Conservation (phyloP, 179 eudicot genomes). For the Amaranthus tricolor region DNA sequence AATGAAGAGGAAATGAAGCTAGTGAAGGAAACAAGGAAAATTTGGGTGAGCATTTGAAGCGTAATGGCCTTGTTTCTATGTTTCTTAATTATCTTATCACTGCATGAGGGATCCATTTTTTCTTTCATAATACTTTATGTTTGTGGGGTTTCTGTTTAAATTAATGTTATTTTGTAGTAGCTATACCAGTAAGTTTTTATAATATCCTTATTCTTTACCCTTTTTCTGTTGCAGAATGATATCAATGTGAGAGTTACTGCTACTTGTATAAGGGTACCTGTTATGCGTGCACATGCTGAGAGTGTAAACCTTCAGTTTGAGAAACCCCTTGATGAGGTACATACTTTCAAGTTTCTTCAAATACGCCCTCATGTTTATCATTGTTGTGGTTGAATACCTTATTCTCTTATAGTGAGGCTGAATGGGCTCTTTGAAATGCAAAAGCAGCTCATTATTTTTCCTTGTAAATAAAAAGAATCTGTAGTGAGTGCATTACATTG, state of each 20-base stretch:
- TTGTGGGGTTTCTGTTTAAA: neutral
- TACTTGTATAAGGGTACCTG: conserved; percentile 96
- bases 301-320: conserved; percentile 94
- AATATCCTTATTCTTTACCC: conserved; percentile 5
- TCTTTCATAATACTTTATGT: neutral
- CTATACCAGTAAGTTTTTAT: neutral
- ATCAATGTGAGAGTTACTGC: conserved; percentile 81
- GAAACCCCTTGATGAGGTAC: conserved; percentile 92
- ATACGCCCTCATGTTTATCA: neutral
- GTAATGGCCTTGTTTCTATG: neutral
- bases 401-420: neutral
- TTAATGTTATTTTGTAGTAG: conserved; percentile 6
- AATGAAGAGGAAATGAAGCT: conserved; percentile 98
- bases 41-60: conserved; percentile 61
- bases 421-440: neutral
- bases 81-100: neutral
- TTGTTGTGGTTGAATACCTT: neutral
- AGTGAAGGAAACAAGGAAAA: conserved; percentile 95
- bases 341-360: neutral
- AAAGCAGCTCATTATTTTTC: neutral
- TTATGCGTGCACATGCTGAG: conserved; percentile 76
- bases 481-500: neutral
- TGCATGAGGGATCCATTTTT: no score
- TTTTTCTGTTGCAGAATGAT: conserved; percentile 48
- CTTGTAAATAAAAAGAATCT: neutral